Percentiles rank a stretch among this genome's conserved stretches.
Evolutionary conservation across 257 asterid species (phyloP).

Genomic region (Plantago major): DNA sequence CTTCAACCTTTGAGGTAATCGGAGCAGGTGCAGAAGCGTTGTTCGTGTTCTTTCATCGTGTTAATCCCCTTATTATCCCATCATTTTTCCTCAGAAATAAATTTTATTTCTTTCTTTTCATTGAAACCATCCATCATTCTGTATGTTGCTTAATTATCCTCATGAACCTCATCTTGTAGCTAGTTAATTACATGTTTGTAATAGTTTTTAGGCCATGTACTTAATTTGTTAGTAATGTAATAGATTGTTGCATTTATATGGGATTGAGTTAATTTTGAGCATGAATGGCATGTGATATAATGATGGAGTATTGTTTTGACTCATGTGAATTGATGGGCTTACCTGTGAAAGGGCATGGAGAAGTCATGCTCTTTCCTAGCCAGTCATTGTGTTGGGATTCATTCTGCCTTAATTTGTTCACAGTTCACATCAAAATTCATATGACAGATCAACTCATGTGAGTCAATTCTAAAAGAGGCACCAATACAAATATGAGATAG

Average conservation of each 20-base stretch:
- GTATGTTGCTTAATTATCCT: neutral
- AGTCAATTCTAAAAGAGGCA: too few species aligned
- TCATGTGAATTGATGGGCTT: too few species aligned
- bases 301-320: neutral
- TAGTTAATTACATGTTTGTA: too few species aligned
- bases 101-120: neutral
- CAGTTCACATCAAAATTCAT: too few species aligned
- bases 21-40: constrained; percentile 38
- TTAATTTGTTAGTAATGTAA: neutral
- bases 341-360: too few species aligned
- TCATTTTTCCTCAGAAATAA: neutral
- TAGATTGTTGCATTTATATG: neutral
- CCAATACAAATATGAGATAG: too few species aligned
- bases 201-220: neutral
- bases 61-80: neutral
- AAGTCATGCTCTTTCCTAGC: too few species aligned
- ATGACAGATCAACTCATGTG: too few species aligned
- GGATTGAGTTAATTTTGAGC: neutral
- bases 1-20: constrained; percentile 8
- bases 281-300: neutral
- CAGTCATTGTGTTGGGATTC: too few species aligned
- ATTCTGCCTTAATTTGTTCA: too few species aligned
- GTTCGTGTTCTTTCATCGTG: constrained; percentile 19
- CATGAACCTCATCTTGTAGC: too few species aligned
- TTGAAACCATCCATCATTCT: neutral